Percentiles rank a stretch among this genome's conserved stretches.
phyloP scores from a whole-genome alignment of 2,329 filamentous ascomycete species.

The Alternaria incomplexa region DNA sequence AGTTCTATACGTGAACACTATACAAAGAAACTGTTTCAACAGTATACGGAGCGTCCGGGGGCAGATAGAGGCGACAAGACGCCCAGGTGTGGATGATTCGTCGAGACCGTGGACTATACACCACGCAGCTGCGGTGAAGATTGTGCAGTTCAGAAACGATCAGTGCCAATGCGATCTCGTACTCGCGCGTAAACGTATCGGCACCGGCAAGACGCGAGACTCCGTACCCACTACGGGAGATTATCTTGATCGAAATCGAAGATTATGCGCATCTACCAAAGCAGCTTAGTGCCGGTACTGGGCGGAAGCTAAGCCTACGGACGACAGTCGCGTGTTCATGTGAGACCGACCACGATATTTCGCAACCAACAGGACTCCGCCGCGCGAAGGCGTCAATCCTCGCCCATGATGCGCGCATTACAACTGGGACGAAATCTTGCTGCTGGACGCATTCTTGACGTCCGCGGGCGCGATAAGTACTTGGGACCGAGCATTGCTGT shows the following conservation, averaged over 20 bases:
- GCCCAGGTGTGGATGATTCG: neutral
- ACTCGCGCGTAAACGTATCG: neutral
- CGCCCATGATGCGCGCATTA: neutral
- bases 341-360: neutral
- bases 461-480: neutral
- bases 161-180: neutral
- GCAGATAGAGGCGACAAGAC: neutral
- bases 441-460: neutral
- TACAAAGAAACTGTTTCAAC: neutral
- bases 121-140: neutral
- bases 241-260: neutral
- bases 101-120: neutral
- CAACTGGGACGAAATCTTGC: neutral
- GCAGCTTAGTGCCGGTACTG: slow-evolving; percentile 1
- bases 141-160: neutral
- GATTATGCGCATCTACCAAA: neutral
- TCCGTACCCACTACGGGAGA: neutral
- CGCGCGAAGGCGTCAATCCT: neutral
- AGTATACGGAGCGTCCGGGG: neutral
- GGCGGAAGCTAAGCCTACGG: slow-evolving; percentile 9
- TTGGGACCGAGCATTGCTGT: neutral
- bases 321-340: neutral
- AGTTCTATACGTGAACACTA: neutral
- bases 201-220: neutral
- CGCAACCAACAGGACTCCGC: neutral